phyloP scores from a whole-genome alignment of 1,284 basidiomycete genomes.

The Trametes sp. region DNA sequence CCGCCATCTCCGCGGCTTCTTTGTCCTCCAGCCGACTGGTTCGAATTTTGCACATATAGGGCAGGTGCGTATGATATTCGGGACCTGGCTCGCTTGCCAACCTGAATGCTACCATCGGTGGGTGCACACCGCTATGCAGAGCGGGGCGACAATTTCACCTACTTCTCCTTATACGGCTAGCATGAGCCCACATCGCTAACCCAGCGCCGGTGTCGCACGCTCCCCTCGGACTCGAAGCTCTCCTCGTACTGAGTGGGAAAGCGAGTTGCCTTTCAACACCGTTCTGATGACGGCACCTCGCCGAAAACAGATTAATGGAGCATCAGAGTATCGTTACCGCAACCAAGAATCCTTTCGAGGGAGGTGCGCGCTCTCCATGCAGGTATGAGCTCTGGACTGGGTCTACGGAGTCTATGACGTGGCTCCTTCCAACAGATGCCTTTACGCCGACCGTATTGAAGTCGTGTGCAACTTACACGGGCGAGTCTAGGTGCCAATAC shows the following conservation, averaged over 20 bases:
- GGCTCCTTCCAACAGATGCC: neutral
- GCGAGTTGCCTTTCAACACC: conserved; percentile 4
- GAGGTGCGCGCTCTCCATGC: neutral
- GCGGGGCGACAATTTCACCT: neutral
- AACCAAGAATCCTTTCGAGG: neutral
- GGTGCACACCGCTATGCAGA: too few species aligned
- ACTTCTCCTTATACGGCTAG: conserved; percentile 5
- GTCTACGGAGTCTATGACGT: too few species aligned
- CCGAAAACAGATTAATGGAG: conserved; percentile 25
- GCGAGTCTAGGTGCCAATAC: too few species aligned
- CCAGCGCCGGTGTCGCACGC: conserved; percentile 14
- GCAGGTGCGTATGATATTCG: neutral
- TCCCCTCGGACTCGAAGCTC: conserved; percentile 24
- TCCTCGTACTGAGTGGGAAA: neutral
- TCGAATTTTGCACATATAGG: neutral
- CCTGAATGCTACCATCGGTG: neutral
- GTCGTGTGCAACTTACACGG: neutral
- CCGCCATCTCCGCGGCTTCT: conserved; percentile 19
- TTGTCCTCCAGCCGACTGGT: neutral
- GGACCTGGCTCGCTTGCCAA: conserved; percentile 1
- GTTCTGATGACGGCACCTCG: conserved; percentile 11
- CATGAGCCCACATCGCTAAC: neutral
- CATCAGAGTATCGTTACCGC: neutral
- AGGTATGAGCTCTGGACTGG: neutral
- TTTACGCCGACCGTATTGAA: neutral